Conservation (phyloP, 148 eudicot species). For the Rhododendron kiyosumense region DNA sequence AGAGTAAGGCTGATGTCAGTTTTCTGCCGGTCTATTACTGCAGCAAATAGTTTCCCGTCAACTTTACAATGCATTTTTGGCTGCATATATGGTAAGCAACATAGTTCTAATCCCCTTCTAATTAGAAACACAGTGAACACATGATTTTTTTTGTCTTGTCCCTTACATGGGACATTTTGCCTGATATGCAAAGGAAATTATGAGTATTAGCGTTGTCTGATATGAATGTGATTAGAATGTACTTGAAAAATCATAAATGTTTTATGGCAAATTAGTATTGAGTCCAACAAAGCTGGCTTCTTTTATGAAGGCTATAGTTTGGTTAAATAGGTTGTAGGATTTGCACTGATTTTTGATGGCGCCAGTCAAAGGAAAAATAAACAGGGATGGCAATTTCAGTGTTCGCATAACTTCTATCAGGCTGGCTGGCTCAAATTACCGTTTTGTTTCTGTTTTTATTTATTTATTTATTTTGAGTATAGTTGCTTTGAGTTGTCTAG, state of each 20-base stretch:
- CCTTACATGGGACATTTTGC: background rate
- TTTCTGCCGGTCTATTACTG: conserved; percentile 81
- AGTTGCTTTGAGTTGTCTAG: background rate
- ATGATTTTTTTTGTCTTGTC: background rate
- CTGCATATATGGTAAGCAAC: conserved; percentile 71
- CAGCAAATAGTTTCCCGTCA: conserved; percentile 93
- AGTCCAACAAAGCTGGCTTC: background rate
- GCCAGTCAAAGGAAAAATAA: background rate
- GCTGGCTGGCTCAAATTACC: background rate
- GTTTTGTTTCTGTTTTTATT: background rate
- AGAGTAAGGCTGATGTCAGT: conserved; percentile 69
- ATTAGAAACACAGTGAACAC: background rate
- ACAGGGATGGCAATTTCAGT: background rate
- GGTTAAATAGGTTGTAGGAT: background rate
- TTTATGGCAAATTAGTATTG: background rate
- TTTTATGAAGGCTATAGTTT: background rate
- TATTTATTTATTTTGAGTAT: background rate
- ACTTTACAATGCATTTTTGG: conserved; percentile 95
- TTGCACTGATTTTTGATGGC: background rate
- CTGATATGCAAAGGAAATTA: background rate
- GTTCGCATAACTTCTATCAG: background rate
- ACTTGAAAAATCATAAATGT: background rate
- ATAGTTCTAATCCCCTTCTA: background rate
- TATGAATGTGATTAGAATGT: background rate
- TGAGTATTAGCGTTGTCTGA: background rate